Evolutionary conservation across 1,284 basidiomycete genomes (phyloP).

Genomic region (Austroboletus niveus): DNA sequence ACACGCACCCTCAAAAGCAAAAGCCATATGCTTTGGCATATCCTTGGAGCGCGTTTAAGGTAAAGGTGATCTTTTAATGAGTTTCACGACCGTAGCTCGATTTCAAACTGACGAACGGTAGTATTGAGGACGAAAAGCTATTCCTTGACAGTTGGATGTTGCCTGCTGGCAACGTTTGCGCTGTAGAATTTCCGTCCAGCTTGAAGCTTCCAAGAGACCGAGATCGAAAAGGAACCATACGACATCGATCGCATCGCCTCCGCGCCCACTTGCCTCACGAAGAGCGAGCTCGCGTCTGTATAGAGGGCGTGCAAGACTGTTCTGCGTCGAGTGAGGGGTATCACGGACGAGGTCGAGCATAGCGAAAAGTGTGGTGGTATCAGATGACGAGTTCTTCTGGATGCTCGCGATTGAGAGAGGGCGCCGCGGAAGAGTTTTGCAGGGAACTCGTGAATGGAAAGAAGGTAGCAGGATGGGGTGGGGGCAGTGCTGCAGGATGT

Average conservation of each 20-base stretch:
- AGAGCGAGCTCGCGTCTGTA: conserved; percentile 56
- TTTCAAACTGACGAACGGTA: no score
- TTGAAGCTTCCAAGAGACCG: conserved; percentile 28
- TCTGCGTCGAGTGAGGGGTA: conserved; percentile 46
- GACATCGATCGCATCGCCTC: conserved; percentile 61
- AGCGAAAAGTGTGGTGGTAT: conserved; percentile 42
- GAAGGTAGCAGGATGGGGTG: conserved; percentile 47
- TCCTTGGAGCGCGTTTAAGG: no score
- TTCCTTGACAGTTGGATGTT: no score
- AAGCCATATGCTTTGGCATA: no score
- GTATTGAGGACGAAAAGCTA: no score
- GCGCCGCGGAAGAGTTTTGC: conserved; percentile 60
- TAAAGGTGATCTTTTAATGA: no score
- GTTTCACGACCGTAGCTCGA: no score
- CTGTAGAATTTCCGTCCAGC: no score
- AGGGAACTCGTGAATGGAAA: conserved; percentile 61
- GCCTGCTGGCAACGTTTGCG: no score
- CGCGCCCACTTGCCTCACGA: conserved; percentile 47
- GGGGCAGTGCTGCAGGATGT: conserved; percentile 56
- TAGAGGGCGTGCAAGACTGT: conserved; percentile 45
- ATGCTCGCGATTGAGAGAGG: conserved; percentile 40
- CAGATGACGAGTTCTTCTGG: conserved; percentile 11
- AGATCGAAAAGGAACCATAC: conserved; percentile 62
- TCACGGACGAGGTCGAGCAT: conserved; percentile 59
- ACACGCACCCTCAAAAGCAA: no score